Evolutionary conservation across 2,329 filamentous ascomycete genomes (phyloP), one percentile per base, ranked within the genome.

Genomic region (Delphinella strobiligena): DNA sequence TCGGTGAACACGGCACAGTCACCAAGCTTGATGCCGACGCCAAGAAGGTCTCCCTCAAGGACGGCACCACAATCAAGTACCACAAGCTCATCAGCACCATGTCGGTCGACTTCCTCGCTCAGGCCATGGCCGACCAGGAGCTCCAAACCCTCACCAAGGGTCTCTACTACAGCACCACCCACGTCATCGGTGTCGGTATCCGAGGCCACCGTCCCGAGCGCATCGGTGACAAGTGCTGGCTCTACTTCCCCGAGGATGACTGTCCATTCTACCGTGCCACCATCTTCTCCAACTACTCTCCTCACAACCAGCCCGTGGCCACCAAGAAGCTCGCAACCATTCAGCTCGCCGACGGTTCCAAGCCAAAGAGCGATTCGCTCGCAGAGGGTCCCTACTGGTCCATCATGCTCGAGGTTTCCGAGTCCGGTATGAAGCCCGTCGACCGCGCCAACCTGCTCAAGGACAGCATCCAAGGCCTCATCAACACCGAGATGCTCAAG

Each of bases 281-380:
- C 59, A 96, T 98, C 69, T 98, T 98, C 78, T 96, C 89, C 66
- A 98, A 98, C 77, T 98, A 98, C 75, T 96, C 91, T 16, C 91
- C 89, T 38, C 80, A 93, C 77, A 98, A 98, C 74, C 91, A 96
- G 69, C 91, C 91, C 24, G 70, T 83, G 50, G 71, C 78, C 44
- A 78, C 80, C 42, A 80, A 73, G 59, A 91, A 93, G 73, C 78
- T 98, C 41, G 77, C 87, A 30, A 96, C 91, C 16, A 68, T 86
- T 52, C 82, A 88, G 62, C 73, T 88, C 31, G 91, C 82, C 42
- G 74, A 95, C 54, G 91, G 91, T 61, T 82, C 78, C 64, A 85
- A 86, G 68, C 75, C 87, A 42, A 64, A 71, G 46, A 83, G 76
- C 52, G 71, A 70, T 37, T 78, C 83, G 56, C 67, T 85, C 45